Percentiles rank a stretch among this genome's conserved stretches.
These are phyloP conservation scores for Pyracantha coccinea DNA, from an alignment of 331 rosid genomes.

Conservation along the genomic window DNA sequence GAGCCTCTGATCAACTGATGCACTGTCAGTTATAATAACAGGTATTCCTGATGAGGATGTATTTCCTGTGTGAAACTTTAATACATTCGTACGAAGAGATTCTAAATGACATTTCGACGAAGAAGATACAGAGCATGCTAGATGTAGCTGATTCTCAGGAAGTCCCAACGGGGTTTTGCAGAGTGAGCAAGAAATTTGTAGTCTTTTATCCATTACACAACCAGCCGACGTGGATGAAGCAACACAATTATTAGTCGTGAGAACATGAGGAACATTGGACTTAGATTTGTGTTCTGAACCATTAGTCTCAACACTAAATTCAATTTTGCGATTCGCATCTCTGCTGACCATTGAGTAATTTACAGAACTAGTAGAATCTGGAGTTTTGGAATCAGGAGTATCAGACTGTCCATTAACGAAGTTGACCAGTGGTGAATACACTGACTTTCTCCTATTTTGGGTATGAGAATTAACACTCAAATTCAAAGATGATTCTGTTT, in stretches of 20 bases:
- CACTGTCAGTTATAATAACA: conserved; percentile 50
- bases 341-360: conserved; percentile 19
- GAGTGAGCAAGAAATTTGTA: conserved; percentile 55
- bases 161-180: conserved; percentile 77
- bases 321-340: conserved; percentile 36
- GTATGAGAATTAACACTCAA: conserved; percentile 78
- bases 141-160: conserved; percentile 50
- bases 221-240: conserved; percentile 27
- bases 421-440: conserved; percentile 25
- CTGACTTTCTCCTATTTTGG: conserved; percentile 61
- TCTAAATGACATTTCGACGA: conserved; percentile 51
- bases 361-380: conserved; percentile 17
- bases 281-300: conserved; percentile 11
- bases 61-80: conserved; percentile 15
- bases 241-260: conserved; percentile 7
- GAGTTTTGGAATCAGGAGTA: conserved; percentile 32
- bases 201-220: conserved; percentile 38
- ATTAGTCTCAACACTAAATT: conserved; percentile 22
- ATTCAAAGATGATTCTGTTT: conserved; percentile 54
- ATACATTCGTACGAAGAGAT: conserved; percentile 39
- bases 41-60: conserved; percentile 27
- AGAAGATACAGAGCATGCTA: conserved; percentile 45
- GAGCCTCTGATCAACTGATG: conserved; percentile 47
- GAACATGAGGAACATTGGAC: conserved; percentile 28
- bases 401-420: conserved; percentile 33